Conservation (phyloP, 371 early-diverging fungal genomes). For the Mortierella polycephala region DNA sequence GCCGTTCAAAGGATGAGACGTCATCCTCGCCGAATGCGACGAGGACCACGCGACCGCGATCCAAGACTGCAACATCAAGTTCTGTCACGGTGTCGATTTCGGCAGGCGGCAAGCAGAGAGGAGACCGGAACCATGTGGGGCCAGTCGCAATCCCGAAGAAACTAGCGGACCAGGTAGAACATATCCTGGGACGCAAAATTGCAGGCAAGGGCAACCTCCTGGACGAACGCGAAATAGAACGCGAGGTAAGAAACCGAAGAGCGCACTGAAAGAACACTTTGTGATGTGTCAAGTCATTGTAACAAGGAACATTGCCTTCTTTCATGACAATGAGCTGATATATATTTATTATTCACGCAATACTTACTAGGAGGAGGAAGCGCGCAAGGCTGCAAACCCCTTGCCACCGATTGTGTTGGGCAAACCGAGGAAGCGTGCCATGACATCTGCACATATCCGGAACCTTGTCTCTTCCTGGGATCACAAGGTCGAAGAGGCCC, state of each 20-base stretch:
- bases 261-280: too few relatives aligned
- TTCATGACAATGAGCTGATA: background rate
- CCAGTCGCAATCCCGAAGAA: conserved; percentile 49
- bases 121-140: conserved; percentile 44
- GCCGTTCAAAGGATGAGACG: background rate
- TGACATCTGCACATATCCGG: conserved; percentile 45
- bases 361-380: conserved; percentile 40
- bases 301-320: too few relatives aligned
- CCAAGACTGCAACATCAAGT: conserved; percentile 34
- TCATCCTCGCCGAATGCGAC: conserved; percentile 8
- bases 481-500: conserved; percentile 48
- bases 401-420: conserved; percentile 50
- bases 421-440: conserved; percentile 47
- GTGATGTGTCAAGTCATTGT: too few relatives aligned
- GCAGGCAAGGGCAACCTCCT: conserved; percentile 53
- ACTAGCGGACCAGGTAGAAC: conserved; percentile 45
- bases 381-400: conserved; percentile 40
- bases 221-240: conserved; percentile 47
- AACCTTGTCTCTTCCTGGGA: conserved; percentile 55
- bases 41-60: conserved; percentile 15
- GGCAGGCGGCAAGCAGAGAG: conserved; percentile 35
- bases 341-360: background rate
- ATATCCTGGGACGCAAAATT: conserved; percentile 52
- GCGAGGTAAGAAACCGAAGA: conserved; percentile 28
- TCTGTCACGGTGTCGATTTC: conserved; percentile 20